Evolutionary conservation across 805 yeast genomes (phyloP).

Genomic region (Pichia eremophila): DNA sequence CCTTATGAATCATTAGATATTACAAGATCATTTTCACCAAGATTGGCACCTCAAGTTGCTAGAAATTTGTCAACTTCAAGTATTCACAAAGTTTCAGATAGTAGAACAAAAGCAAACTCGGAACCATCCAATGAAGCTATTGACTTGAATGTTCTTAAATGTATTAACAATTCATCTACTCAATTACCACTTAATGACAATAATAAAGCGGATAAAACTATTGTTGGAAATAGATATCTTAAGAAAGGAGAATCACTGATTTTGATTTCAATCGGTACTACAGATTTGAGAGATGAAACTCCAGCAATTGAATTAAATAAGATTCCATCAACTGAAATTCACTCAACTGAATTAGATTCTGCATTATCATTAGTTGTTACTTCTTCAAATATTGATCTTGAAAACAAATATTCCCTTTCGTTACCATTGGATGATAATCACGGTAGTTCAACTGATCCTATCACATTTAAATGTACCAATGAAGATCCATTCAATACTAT

Average conservation of each 20-base stretch:
- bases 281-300: constrained; percentile 54
- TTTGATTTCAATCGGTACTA: constrained; percentile 78
- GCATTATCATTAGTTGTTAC: constrained; percentile 67
- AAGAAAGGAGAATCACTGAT: constrained; percentile 56
- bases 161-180: neutral
- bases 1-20: constrained; percentile 20
- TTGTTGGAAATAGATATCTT: constrained; percentile 76
- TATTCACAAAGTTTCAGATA: constrained; percentile 20
- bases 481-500: constrained; percentile 40
- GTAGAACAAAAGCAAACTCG: neutral
- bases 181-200: constrained; percentile 5
- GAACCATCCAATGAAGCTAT: constrained; percentile 12
- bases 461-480: constrained; percentile 54
- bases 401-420: constrained; percentile 54
- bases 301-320: constrained; percentile 60
- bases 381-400: constrained; percentile 33
- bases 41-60: constrained; percentile 15
- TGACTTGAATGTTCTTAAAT: constrained; percentile 1
- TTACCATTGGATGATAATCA: constrained; percentile 76
- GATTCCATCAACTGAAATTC: constrained; percentile 68
- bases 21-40: constrained; percentile 24
- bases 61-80: constrained; percentile 12
- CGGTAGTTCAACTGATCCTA: constrained; percentile 61
- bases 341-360: constrained; percentile 79
- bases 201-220: constrained; percentile 34